Evolutionary conservation across 2,329 filamentous ascomycete genomes (phyloP), one percentile per base, ranked within the genome.

Genomic region (Pezicula neosporulosa): DNA sequence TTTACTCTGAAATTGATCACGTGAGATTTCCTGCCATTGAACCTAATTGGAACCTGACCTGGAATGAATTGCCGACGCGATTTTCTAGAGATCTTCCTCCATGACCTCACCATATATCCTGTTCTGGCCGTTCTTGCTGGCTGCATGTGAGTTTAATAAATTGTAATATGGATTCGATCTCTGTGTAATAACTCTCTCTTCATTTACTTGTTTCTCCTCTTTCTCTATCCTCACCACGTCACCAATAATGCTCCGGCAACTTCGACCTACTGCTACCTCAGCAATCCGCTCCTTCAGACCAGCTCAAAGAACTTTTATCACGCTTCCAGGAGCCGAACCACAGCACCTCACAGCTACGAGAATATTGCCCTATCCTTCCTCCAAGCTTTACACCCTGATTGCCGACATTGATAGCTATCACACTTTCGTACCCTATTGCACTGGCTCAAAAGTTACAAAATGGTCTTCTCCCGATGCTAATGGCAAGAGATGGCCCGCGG

Each of bases 381-480:
- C 70, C 4, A 76, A 82, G 1, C 84, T 99, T 60, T 99, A 94
- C 81, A 77, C 78, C 59, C 80, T 97, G 49, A 92, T 99, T 68
- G 85, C 91, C 72, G 90, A 97, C 70, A 85, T 99, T 58, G 82
- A 90, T 69, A 83, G 83, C 56, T 99, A 99, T 80, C 76, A 80
- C 36, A 69, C 76, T 58, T 99, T 97, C 77, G 82, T 99, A n/a
- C 94, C 94, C 10, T 97, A 95, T 79, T 96, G 93, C 72, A 80
- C 82, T 41, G 77, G 76, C 43, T 92, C 89, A 36, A 80, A 77
- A 54, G 90, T 97, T 38, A 96, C 90, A 1, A 76, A 78, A 52
- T 90, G 87, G 80, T 86, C 89, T 6, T 49, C 67, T 12, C 75
- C 81, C 8, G 75, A 81, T 63, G 54, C 71, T 24, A 65, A 71